These are phyloP conservation scores for Cystobasidium pallidum DNA, from an alignment of 1,284 basidiomycete genomes.

Conservation along the genomic window DNA sequence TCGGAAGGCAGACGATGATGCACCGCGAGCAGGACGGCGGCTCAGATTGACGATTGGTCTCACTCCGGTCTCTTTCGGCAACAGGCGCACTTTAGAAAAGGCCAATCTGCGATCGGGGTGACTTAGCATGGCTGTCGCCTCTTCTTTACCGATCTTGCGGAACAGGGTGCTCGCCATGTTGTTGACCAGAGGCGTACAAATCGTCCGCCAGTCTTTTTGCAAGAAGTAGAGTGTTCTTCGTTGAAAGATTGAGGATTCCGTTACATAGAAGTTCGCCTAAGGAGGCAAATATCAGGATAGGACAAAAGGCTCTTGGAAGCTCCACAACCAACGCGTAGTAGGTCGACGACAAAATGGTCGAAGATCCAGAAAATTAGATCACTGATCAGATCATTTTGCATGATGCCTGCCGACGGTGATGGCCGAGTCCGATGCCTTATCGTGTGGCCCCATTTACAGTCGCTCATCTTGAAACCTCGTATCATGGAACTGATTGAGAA, in stretches of 20 bases:
- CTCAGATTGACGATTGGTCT: conserved; percentile 92
- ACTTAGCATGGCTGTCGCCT: conserved; percentile 53
- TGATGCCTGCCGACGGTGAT: conserved; percentile 69
- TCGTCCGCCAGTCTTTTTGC: conserved; percentile 86
- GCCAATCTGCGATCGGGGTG: conserved; percentile 69
- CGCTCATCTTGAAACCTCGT: conserved; percentile 74
- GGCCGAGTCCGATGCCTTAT: conserved; percentile 54
- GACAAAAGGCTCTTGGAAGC: conserved; percentile 9
- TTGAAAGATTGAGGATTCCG: conserved; percentile 85
- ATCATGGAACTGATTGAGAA: conserved; percentile 76
- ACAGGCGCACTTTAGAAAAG: conserved; percentile 80
- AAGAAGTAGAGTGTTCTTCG: conserved; percentile 89
- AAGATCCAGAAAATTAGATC: conserved; percentile 93
- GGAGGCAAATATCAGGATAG: neutral
- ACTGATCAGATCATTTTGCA: conserved; percentile 74
- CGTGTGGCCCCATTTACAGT: conserved; percentile 76
- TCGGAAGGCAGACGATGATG: conserved; percentile 39
- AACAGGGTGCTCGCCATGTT: conserved; percentile 62
- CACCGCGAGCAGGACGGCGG: conserved; percentile 61
- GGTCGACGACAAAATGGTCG: conserved; percentile 76
- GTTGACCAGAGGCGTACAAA: conserved; percentile 79
- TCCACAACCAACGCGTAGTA: conserved; percentile 69
- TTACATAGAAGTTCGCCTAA: conserved; percentile 90
- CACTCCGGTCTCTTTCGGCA: conserved; percentile 93
- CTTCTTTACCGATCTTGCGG: conserved; percentile 58